These are phyloP conservation scores for Candolleomyces aberdarensis DNA, from an alignment of 768 basidiomycete genomes.

Conservation along the genomic window DNA sequence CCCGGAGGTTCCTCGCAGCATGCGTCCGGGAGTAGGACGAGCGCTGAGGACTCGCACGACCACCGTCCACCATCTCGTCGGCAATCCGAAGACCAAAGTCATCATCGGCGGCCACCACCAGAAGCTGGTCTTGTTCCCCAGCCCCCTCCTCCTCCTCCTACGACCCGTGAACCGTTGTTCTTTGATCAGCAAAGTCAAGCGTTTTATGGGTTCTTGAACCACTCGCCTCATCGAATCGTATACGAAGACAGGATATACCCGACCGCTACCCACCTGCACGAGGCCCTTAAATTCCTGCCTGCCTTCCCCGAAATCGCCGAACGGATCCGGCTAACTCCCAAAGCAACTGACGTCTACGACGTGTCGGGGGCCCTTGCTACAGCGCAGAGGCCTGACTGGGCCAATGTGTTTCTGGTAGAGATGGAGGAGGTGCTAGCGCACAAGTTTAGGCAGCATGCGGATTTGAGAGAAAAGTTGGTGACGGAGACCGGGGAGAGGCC, in stretches of 20 bases:
- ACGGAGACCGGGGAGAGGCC: slow-evolving; percentile 48
- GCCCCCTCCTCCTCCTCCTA: slow-evolving; percentile 16
- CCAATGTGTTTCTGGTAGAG: slow-evolving; percentile 45
- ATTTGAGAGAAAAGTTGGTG: slow-evolving; percentile 47
- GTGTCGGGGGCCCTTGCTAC: slow-evolving; percentile 28
- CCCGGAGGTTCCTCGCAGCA: slow-evolving; percentile 7
- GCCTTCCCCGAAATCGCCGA: slow-evolving; percentile 53
- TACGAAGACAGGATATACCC: slow-evolving; percentile 57
- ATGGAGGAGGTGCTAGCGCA: slow-evolving; percentile 64
- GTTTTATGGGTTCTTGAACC: slow-evolving; percentile 56
- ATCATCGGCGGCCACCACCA: neutral
- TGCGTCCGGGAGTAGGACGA: neutral
- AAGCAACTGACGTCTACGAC: slow-evolving; percentile 35
- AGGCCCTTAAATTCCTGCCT: slow-evolving; percentile 67
- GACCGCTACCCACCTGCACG: slow-evolving; percentile 71
- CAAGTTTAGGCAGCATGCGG: slow-evolving; percentile 72
- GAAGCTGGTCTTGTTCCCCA: slow-evolving; percentile 12
- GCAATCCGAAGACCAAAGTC: neutral
- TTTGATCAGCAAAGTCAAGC: slow-evolving; percentile 38
- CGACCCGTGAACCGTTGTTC: slow-evolving; percentile 25
- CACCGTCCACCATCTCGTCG: neutral
- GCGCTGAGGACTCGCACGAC: neutral
- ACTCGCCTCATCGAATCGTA: slow-evolving; percentile 60
- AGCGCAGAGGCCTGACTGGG: slow-evolving; percentile 55
- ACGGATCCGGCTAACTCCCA: slow-evolving; percentile 41